phyloP scores from a whole-genome alignment of 495 filamentous ascomycete genomes.

The Hypoxylon rickii region DNA sequence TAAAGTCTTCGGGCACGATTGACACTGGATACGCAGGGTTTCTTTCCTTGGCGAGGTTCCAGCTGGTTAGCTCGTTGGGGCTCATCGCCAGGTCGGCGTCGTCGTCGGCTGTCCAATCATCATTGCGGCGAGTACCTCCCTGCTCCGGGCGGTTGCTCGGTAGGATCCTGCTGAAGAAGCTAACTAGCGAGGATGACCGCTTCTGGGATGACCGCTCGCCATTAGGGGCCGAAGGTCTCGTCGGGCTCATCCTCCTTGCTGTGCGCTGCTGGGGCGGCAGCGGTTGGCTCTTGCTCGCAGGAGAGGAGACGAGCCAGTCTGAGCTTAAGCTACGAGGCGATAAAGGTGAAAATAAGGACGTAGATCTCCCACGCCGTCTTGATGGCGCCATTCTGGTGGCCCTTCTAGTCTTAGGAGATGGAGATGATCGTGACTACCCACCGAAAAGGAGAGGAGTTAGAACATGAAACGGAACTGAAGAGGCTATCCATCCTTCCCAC shows the following conservation, averaged over 20 bases:
- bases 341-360: slow-evolving; percentile 23
- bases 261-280: slow-evolving; percentile 19
- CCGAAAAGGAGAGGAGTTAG: neutral
- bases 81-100: slow-evolving; percentile 19
- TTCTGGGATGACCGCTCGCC: slow-evolving; percentile 14
- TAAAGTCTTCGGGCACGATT: slow-evolving; percentile 4
- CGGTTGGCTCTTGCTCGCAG: slow-evolving; percentile 20
- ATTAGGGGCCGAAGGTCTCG: slow-evolving; percentile 1
- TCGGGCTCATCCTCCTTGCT: slow-evolving; percentile 21
- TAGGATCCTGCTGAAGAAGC: slow-evolving; percentile 42
- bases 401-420: neutral
- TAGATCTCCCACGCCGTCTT: slow-evolving; percentile 16
- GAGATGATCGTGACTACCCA: slow-evolving; percentile 17
- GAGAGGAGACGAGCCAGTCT: slow-evolving; percentile 18
- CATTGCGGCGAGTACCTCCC: slow-evolving; percentile 43
- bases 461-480: slow-evolving; percentile 20
- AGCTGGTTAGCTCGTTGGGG: slow-evolving; percentile 26
- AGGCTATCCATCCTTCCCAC: slow-evolving; percentile 11
- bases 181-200: slow-evolving; percentile 38
- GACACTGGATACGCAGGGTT: slow-evolving; percentile 1
- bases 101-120: slow-evolving; percentile 25
- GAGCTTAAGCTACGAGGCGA: slow-evolving; percentile 12
- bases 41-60: slow-evolving; percentile 35
- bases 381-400: slow-evolving; percentile 8
- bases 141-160: slow-evolving; percentile 50